phyloP scores from a whole-genome alignment of 2,329 filamentous ascomycete species.

The Madurella fahalii region DNA sequence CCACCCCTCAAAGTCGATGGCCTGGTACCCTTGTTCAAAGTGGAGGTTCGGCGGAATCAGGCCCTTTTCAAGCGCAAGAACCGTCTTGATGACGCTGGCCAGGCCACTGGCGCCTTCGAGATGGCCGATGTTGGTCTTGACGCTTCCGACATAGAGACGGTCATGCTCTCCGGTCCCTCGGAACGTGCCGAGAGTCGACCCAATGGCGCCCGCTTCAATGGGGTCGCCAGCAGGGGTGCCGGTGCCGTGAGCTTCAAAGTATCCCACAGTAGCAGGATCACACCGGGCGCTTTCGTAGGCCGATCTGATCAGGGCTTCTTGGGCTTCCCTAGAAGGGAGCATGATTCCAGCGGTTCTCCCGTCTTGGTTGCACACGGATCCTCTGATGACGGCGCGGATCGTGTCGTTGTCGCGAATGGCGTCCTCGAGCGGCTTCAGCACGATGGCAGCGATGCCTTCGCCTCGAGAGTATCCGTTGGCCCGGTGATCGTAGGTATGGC shows the following conservation, averaged over 20 bases:
- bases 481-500: slow-evolving; percentile 13
- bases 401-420: slow-evolving; percentile 27
- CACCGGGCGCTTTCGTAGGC: slow-evolving; percentile 14
- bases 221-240: slow-evolving; percentile 15
- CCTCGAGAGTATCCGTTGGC: slow-evolving; percentile 49
- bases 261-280: slow-evolving; percentile 4
- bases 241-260: slow-evolving; percentile 34
- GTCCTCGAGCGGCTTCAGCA: slow-evolving; percentile 15
- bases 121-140: slow-evolving; percentile 31
- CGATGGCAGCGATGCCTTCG: slow-evolving; percentile 43
- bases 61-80: background rate
- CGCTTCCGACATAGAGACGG: slow-evolving; percentile 26
- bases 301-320: slow-evolving; percentile 8
- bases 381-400: slow-evolving; percentile 32
- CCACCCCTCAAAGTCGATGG: background rate
- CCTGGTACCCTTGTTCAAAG: background rate
- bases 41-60: background rate
- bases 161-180: slow-evolving; percentile 4
- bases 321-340: slow-evolving; percentile 5
- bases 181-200: background rate
- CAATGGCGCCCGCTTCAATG: slow-evolving; percentile 3
- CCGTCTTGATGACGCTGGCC: slow-evolving; percentile 32
- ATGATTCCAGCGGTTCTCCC: slow-evolving; percentile 10
- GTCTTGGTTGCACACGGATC: slow-evolving; percentile 22
- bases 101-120: slow-evolving; percentile 24